Conservation (phyloP, 345 rosid genomes). For the Salix dunnii region DNA sequence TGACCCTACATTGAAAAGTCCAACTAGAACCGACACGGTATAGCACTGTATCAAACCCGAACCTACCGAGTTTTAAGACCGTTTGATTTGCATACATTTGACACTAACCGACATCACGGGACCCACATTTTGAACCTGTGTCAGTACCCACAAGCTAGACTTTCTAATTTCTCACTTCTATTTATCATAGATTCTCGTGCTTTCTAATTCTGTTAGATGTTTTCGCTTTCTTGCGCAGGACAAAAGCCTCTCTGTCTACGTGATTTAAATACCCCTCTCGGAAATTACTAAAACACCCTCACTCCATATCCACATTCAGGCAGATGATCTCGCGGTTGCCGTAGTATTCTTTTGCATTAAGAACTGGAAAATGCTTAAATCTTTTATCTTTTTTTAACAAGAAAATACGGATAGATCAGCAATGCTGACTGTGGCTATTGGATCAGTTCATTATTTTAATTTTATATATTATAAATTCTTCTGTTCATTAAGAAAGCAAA, state of each 20-base stretch:
- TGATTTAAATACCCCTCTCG: not conserved
- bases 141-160: not conserved
- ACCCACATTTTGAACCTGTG: not conserved
- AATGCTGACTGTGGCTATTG: too few relatives aligned
- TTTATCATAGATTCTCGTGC: slow-evolving; percentile 29
- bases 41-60: not conserved
- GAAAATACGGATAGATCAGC: too few relatives aligned
- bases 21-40: not conserved
- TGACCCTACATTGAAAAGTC: not conserved
- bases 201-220: slow-evolving; percentile 11
- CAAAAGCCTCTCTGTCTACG: slow-evolving; percentile 5
- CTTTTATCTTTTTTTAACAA: too few relatives aligned
- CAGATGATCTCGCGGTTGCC: too few relatives aligned
- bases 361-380: too few relatives aligned
- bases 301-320: too few relatives aligned
- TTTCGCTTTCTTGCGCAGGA: slow-evolving; percentile 20
- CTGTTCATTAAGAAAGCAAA: too few relatives aligned
- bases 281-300: not conserved
- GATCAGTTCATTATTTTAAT: too few relatives aligned
- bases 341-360: too few relatives aligned
- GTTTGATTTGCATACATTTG: not conserved
- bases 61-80: not conserved
- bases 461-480: too few relatives aligned
- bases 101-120: not conserved
- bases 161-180: not conserved